Evolutionary conservation across 768 basidiomycete species (phyloP).

Genomic region (Tremella mesenterica): DNA sequence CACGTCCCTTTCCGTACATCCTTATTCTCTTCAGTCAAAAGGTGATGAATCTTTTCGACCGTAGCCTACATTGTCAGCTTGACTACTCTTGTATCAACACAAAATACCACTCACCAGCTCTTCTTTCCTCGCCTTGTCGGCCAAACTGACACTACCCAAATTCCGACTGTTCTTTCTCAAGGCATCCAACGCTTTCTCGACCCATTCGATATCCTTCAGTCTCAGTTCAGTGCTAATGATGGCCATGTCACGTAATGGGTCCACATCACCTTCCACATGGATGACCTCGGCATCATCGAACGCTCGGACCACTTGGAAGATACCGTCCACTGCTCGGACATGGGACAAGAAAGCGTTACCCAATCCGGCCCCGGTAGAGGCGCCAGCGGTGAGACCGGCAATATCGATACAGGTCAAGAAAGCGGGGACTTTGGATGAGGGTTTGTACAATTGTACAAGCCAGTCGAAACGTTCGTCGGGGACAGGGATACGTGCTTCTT

Average conservation of each 20-base stretch:
- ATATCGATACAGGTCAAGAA: conserved; percentile 98
- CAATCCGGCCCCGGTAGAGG: conserved; percentile 93
- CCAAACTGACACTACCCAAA: conserved; percentile 67
- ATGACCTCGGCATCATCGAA: conserved; percentile 99
- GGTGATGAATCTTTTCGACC: conserved; percentile 74
- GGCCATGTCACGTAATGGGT: conserved; percentile 92
- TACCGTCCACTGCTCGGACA: conserved; percentile 96
- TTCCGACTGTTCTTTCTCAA: conserved; percentile 65
- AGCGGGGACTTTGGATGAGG: conserved; percentile 75
- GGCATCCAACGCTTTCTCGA: conserved; percentile 75
- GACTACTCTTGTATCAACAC: not conserved
- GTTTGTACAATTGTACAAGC: conserved; percentile 86
- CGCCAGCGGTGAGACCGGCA: conserved; percentile 94
- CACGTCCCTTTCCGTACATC: conserved; percentile 90
- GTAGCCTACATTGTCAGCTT: conserved; percentile 52
- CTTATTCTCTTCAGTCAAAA: conserved; percentile 65
- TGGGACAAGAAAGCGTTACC: conserved; percentile 97
- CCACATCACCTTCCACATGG: conserved; percentile 96
- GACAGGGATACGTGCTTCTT: conserved; percentile 84
- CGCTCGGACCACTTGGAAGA: conserved; percentile 95
- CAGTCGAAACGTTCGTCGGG: conserved; percentile 91
- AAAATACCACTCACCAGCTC: conserved; percentile 62
- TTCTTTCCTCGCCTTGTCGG: conserved; percentile 92
- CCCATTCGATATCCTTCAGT: conserved; percentile 98
- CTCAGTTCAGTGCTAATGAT: conserved; percentile 91